Conservation (phyloP, 2,329 filamentous ascomycete genomes). For the Fusarium subtropicale region DNA sequence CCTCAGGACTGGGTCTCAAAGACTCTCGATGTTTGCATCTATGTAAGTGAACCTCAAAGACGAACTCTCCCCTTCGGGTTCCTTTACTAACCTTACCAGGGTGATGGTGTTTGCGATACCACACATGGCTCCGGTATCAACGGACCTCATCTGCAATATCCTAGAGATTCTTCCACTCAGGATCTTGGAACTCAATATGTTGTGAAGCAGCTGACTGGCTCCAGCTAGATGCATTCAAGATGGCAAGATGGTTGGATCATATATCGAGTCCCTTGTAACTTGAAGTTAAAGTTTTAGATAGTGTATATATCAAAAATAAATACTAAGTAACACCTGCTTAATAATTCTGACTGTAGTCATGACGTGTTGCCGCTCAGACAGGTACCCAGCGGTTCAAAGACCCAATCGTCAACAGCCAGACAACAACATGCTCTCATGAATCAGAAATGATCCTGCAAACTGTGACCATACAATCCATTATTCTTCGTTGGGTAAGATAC, state of each 20-base stretch:
- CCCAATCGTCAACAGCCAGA: not conserved
- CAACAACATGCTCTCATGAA: not conserved
- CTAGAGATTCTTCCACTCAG: slow-evolving; percentile 6
- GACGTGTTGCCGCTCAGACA: not conserved
- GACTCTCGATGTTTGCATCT: slow-evolving; percentile 23
- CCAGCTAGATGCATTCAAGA: not conserved
- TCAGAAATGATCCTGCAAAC: not conserved
- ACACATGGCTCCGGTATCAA: slow-evolving; percentile 11
- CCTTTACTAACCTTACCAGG: not conserved
- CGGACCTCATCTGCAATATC: slow-evolving; percentile 17
- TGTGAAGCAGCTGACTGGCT: slow-evolving; percentile 12
- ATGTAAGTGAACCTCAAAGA: not conserved
- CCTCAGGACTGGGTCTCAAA: slow-evolving; percentile 8
- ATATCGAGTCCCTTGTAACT: too few species aligned
- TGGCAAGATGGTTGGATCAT: not conserved
- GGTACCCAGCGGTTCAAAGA: not conserved
- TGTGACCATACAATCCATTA: not conserved
- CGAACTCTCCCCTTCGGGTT: rapidly evolving
- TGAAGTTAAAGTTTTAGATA: not conserved
- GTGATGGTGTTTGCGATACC: slow-evolving; percentile 22
- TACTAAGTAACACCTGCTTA: not conserved
- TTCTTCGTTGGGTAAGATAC: not conserved
- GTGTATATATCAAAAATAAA: not conserved
- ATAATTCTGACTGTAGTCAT: not conserved
- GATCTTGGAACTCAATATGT: slow-evolving; percentile 16